phyloP scores from a whole-genome alignment of 164 flowering plant species.

The Paratinospora sagittata region DNA sequence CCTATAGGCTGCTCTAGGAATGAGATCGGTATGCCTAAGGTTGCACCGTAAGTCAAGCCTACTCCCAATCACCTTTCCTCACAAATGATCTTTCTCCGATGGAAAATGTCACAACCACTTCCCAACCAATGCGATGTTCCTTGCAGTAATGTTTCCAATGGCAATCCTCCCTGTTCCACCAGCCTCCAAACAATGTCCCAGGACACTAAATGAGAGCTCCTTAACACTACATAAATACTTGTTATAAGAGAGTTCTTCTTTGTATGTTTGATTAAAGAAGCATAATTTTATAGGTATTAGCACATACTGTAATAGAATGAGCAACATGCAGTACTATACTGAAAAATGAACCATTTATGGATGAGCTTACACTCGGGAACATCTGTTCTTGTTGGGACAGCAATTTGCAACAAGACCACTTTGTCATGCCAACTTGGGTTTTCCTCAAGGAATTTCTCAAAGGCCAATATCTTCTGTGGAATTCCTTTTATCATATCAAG shows the following conservation, averaged over 20 bases:
- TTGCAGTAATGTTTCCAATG: no score
- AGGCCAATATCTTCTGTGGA: constrained; percentile 31
- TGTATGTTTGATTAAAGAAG: background rate
- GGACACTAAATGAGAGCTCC: no score
- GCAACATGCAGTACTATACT: background rate
- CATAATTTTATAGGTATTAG: background rate
- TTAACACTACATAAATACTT: no score
- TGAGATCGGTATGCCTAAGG: no score
- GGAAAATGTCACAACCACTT: no score
- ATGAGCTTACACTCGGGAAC: constrained; percentile 27
- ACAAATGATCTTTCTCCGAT: no score
- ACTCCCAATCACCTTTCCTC: no score
- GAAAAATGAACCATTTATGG: background rate
- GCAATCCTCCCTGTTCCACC: no score
- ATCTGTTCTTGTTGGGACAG: constrained; percentile 35
- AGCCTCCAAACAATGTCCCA: no score
- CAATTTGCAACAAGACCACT: constrained; percentile 35
- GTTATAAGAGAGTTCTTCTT: background rate
- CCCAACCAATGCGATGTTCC: no score
- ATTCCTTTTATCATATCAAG: constrained; percentile 40
- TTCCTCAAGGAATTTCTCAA: constrained; percentile 31
- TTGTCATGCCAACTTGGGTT: constrained; percentile 28
- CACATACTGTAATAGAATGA: background rate
- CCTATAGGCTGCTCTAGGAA: no score
- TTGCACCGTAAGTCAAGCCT: no score